These are phyloP conservation scores for Alectoria sarmentosa DNA, from an alignment of 495 filamentous ascomycete species.

Conservation along the genomic window DNA sequence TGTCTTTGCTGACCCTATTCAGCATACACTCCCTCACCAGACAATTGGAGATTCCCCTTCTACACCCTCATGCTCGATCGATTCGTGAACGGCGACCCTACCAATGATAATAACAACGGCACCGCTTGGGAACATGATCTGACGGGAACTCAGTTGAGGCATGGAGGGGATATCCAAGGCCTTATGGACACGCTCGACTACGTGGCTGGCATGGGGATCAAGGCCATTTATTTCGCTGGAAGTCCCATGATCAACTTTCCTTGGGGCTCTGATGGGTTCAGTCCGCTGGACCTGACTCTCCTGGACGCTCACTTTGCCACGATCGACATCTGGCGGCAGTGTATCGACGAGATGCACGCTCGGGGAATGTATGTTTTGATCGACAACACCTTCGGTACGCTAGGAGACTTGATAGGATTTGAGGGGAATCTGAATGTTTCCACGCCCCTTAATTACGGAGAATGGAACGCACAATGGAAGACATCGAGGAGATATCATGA, in stretches of 20 bases:
- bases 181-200: conserved; percentile 36
- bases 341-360: conserved; percentile 32
- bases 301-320: conserved; percentile 36
- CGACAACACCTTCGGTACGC: conserved; percentile 37
- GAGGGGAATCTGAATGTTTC: conserved; percentile 39
- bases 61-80: conserved; percentile 38
- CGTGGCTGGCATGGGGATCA: conserved; percentile 38
- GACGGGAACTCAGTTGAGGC: conserved; percentile 35
- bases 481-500: conserved; percentile 36
- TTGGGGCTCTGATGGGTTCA: conserved; percentile 39
- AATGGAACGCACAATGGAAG: conserved; percentile 42
- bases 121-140: conserved; percentile 36
- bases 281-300: conserved; percentile 36
- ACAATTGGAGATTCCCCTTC: conserved; percentile 39
- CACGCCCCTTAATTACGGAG: conserved; percentile 36
- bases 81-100: conserved; percentile 38
- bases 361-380: conserved; percentile 38
- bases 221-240: conserved; percentile 35
- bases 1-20: background rate
- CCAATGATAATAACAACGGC: conserved; percentile 35
- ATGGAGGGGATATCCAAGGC: conserved; percentile 36
- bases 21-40: conserved; percentile 35
- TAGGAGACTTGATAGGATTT: conserved; percentile 44
- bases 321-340: conserved; percentile 33
- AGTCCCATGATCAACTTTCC: conserved; percentile 38